phyloP scores from a whole-genome alignment of 2,329 filamentous ascomycete genomes.

The Blastomyces parvus region DNA sequence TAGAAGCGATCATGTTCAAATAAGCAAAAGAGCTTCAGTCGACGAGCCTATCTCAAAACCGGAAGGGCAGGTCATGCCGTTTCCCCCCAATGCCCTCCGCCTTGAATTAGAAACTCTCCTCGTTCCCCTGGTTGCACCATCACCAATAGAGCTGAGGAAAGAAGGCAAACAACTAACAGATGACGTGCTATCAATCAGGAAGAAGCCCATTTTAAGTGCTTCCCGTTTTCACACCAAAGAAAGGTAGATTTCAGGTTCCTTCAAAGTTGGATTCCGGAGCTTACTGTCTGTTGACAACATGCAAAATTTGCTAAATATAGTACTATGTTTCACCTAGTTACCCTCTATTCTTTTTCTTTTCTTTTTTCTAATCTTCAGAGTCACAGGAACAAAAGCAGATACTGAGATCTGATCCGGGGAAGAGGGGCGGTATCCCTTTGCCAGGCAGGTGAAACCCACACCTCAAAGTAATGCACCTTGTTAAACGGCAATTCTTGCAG shows the following conservation, averaged over 20 bases:
- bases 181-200: neutral
- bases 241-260: neutral
- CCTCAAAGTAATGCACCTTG: too few species aligned
- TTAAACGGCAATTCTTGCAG: too few species aligned
- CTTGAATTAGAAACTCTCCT: neutral
- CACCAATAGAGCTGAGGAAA: neutral
- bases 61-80: neutral
- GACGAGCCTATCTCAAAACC: neutral
- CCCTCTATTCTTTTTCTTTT: too few species aligned
- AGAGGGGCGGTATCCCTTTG: neutral
- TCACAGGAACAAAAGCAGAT: neutral
- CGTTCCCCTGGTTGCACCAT: neutral
- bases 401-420: neutral
- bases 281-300: too few species aligned
- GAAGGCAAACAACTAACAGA: neutral
- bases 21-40: neutral
- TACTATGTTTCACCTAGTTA: neutral
- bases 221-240: neutral
- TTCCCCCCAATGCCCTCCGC: too few species aligned
- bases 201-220: neutral
- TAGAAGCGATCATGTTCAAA: neutral
- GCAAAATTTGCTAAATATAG: neutral
- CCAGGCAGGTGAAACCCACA: too few species aligned
- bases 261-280: neutral
- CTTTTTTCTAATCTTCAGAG: too few species aligned